These are phyloP conservation scores for Mycosphaerella sp. DNA, from an alignment of 2,329 filamentous ascomycete genomes.

Conservation along the genomic window DNA sequence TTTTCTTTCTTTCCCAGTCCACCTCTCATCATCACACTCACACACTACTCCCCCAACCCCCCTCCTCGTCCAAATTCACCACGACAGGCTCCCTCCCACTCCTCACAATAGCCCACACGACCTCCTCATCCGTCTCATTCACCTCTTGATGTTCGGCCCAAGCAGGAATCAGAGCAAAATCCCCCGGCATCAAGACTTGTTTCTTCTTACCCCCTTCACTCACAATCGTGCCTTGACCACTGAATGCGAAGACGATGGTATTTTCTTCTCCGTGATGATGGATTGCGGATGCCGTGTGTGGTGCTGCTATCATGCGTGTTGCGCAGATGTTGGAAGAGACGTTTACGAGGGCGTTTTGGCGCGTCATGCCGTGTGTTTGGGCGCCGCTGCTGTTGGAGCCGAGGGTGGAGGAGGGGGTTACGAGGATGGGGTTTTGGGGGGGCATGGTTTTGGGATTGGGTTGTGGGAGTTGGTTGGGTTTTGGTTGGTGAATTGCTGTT, in stretches of 20 bases:
- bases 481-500: no score
- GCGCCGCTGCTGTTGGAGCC: conserved; percentile 40
- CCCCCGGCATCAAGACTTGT: conserved; percentile 54
- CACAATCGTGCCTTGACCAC: conserved; percentile 56
- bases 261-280: conserved; percentile 68
- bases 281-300: conserved; percentile 55
- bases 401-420: conserved; percentile 44
- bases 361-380: conserved; percentile 43
- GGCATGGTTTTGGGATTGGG: conserved; percentile 9
- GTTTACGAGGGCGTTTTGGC: conserved; percentile 51
- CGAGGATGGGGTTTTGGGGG: conserved; percentile 41
- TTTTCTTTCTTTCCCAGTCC: neutral
- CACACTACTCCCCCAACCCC: conserved; percentile 15
- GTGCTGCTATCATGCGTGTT: conserved; percentile 57
- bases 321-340: conserved; percentile 61
- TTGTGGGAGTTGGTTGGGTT: no score
- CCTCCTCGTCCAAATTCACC: conserved; percentile 15
- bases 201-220: conserved; percentile 51
- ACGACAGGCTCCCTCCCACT: conserved; percentile 17
- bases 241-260: conserved; percentile 53
- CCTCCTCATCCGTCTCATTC: conserved; percentile 58
- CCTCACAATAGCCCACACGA: conserved; percentile 60
- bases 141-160: conserved; percentile 65
- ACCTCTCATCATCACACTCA: neutral
- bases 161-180: conserved; percentile 64